Conservation (phyloP, 805 yeast genomes). For the Cyberlindnera maclurae region DNA sequence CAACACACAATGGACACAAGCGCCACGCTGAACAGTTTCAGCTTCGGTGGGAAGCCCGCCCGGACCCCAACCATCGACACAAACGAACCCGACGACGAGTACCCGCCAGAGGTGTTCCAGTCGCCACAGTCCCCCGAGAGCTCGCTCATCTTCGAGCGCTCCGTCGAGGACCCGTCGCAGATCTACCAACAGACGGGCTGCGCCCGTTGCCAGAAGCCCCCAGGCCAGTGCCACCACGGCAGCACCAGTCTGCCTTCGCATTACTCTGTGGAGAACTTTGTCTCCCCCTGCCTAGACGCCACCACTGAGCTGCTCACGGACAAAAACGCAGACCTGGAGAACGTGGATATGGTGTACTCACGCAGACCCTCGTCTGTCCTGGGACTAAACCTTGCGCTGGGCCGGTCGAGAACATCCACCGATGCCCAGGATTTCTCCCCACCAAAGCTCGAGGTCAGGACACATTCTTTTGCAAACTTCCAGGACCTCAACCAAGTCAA, state of each 20-base stretch:
- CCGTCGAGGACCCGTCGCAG: constrained; percentile 51
- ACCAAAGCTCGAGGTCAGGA: constrained; percentile 16
- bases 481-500: constrained; percentile 15
- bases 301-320: constrained; percentile 59
- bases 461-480: constrained; percentile 20
- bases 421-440: constrained; percentile 6
- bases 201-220: constrained; percentile 21
- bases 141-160: constrained; percentile 58
- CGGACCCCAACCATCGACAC: constrained; percentile 11
- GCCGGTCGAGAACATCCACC: constrained; percentile 28
- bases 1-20: not conserved
- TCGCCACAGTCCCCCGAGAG: constrained; percentile 13
- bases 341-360: constrained; percentile 63
- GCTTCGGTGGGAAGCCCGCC: too few species aligned
- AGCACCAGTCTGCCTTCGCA: constrained; percentile 29
- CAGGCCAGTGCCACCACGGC: constrained; percentile 22
- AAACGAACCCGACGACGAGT: constrained; percentile 13
- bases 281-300: constrained; percentile 80
- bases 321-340: constrained; percentile 50
- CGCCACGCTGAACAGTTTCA: too few species aligned
- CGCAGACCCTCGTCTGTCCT: constrained; percentile 52
- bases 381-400: constrained; percentile 33
- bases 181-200: constrained; percentile 21
- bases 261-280: constrained; percentile 52
- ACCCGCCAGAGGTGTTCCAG: constrained; percentile 14